Base-by-base conservation (phyloP, 2,329 filamentous ascomycete species). In the Xylaria digitata region DNA sequence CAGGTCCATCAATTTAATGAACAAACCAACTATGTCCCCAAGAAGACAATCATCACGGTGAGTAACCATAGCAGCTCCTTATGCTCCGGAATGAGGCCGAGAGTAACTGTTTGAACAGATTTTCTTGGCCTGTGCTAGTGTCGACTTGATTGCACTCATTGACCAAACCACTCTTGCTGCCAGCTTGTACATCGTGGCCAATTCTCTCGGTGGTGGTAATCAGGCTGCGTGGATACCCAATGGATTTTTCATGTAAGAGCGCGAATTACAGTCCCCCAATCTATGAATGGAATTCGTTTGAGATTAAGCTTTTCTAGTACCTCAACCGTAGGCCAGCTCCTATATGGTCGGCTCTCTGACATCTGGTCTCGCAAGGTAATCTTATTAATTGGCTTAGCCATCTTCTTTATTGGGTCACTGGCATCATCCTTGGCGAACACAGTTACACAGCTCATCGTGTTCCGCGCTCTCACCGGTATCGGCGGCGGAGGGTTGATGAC, bases 91-190 rank as follows among this genome's bases (percentile, higher is more conserved):
- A 13, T 8, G 7, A 48, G 32, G 34, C 67, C 74, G 64, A 76
- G 43, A 34, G 8, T 30, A 49, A 45, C 2, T 61, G n/a, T 54
- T 32, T 45, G 40, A 46, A 17, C 6, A 87, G 85, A 86, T 87
- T 68, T 88, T 88, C 68, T 76, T 88, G 15, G 84, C 85, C 17
- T 87, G 85, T 67, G 82, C 85, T 50, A 85, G 80, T 23, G 83
- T 87, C 63, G 86, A 88, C 58, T 75, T 88, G 45, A 71, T 87
- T 37, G 84, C 86, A 0, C 77, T 87, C 56, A 86, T 87, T 79
- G 86, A 87, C 72, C 86, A 88, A 74, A 88, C 85, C 0, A 87
- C 84, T 1, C 76, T 88, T 37, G 86, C 85, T 0, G 80, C 83
- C 15, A 86, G 84, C 77, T 76, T 87, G 68, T 83, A 83, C 53